Percentiles rank a stretch among this genome's conserved stretches.
Conservation (phyloP, 2,329 filamentous ascomycete species). For the Eutypa lata region DNA sequence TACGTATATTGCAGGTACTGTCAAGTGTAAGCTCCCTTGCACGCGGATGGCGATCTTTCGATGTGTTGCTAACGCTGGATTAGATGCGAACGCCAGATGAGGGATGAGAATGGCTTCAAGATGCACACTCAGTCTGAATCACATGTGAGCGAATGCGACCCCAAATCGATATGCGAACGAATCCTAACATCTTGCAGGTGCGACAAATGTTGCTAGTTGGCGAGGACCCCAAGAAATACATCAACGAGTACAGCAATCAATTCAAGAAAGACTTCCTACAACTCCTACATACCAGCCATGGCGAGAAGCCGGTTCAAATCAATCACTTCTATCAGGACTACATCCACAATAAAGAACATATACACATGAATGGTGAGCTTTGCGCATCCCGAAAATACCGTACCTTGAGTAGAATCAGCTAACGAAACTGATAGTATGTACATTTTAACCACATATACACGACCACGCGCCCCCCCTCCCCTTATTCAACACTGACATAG, state of each 20-base stretch:
- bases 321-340: constrained; percentile 97
- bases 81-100: constrained; percentile 67
- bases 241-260: constrained; percentile 76
- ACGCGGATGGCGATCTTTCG: neutral
- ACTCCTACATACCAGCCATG: constrained; percentile 77
- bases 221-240: constrained; percentile 79
- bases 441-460: too few species aligned
- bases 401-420: neutral
- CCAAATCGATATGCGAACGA: neutral
- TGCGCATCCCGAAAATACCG: neutral
- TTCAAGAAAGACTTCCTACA: constrained; percentile 79
- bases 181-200: constrained; percentile 32
- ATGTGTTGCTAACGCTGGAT: neutral
- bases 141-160: constrained; percentile 50
- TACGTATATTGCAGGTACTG: constrained; percentile 55
- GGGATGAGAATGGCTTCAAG: constrained; percentile 89
- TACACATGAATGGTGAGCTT: constrained; percentile 73
- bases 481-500: too few species aligned
- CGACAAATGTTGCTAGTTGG: constrained; percentile 87
- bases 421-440: neutral
- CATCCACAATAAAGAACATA: constrained; percentile 80
- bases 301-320: constrained; percentile 82
- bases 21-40: constrained; percentile 42
- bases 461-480: too few species aligned
- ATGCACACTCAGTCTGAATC: constrained; percentile 82